Conservation (phyloP, 495 filamentous ascomycete species). For the Rhypophila decipiens region DNA sequence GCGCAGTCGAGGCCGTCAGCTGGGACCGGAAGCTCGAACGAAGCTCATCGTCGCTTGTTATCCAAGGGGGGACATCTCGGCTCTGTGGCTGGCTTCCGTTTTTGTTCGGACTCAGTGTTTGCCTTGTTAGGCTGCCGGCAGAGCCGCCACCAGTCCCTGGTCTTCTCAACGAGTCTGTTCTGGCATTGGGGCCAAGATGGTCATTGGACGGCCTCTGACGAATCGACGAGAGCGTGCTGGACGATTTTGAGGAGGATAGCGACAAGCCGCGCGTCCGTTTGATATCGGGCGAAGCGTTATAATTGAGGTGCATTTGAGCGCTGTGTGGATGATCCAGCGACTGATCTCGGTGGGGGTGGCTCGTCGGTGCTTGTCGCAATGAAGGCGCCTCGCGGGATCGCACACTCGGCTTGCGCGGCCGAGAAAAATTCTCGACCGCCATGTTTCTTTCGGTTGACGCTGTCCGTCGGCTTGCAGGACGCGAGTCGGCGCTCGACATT, state of each 20-base stretch:
- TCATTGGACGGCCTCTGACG: slow-evolving; percentile 28
- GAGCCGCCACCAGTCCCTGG: slow-evolving; percentile 5
- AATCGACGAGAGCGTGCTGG: slow-evolving; percentile 36
- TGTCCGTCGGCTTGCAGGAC: slow-evolving; percentile 17
- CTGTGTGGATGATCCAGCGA: slow-evolving; percentile 23
- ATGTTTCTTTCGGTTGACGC: slow-evolving; percentile 15
- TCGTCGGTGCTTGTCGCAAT: slow-evolving; percentile 18
- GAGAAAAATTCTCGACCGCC: slow-evolving; percentile 46
- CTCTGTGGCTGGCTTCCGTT: slow-evolving; percentile 13
- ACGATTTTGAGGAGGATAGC: slow-evolving; percentile 39
- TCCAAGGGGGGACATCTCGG: slow-evolving; percentile 36
- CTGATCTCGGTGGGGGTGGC: slow-evolving; percentile 22
- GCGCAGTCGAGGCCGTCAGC: slow-evolving; percentile 59
- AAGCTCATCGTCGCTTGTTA: slow-evolving; percentile 45
- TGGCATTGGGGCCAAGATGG: slow-evolving; percentile 11
- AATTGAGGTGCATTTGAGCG: slow-evolving; percentile 11
- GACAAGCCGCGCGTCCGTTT: slow-evolving; percentile 36
- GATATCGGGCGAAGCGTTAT: slow-evolving; percentile 12
- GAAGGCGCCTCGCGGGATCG: slow-evolving; percentile 31
- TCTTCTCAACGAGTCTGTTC: slow-evolving; percentile 16
- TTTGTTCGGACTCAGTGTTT: slow-evolving; percentile 8
- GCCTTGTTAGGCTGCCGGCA: slow-evolving; percentile 2
- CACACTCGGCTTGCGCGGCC: slow-evolving; percentile 43
- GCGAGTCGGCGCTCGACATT: slow-evolving; percentile 16
- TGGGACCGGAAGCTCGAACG: slow-evolving; percentile 67